Evolutionary conservation across 2,329 filamentous ascomycete genomes (phyloP).

Genomic region (Tolypocladium album): DNA sequence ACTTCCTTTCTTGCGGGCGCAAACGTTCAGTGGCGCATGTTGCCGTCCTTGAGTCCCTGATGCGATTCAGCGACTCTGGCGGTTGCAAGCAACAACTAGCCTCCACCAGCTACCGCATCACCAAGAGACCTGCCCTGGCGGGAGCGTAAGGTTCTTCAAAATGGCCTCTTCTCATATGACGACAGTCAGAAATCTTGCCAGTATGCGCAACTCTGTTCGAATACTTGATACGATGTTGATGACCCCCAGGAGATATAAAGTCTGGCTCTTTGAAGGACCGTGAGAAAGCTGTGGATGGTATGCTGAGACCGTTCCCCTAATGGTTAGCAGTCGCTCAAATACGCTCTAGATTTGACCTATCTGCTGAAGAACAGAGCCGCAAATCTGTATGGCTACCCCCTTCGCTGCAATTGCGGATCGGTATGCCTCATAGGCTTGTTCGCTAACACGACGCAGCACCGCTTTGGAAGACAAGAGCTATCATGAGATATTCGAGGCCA

Average conservation of each 20-base stretch:
- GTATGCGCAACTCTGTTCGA: constrained; percentile 7
- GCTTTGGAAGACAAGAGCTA: constrained; percentile 65
- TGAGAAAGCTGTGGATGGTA: constrained; percentile 30
- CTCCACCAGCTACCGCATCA: background rate
- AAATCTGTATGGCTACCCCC: constrained; percentile 21
- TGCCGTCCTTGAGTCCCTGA: background rate
- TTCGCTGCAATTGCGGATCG: background rate
- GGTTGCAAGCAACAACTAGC: background rate
- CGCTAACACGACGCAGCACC: constrained; percentile 12
- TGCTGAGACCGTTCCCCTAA: background rate
- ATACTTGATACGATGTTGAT: constrained; percentile 3
- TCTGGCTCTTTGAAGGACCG: constrained; percentile 24
- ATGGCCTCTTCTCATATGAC: constrained; percentile 22
- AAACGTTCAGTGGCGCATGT: background rate
- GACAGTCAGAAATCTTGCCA: constrained; percentile 23
- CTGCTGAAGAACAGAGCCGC: constrained; percentile 26
- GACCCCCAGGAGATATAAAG: constrained; percentile 20
- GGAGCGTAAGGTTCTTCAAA: background rate
- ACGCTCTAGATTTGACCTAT: constrained; percentile 21
- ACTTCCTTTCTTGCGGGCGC: background rate
- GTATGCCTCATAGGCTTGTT: no score
- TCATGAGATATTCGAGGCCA: constrained; percentile 66
- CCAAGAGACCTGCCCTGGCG: background rate
- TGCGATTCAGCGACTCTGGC: background rate
- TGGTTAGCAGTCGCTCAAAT: background rate